phyloP scores from a whole-genome alignment of 2,329 filamentous ascomycete genomes.

The Aureobasidium sp. region DNA sequence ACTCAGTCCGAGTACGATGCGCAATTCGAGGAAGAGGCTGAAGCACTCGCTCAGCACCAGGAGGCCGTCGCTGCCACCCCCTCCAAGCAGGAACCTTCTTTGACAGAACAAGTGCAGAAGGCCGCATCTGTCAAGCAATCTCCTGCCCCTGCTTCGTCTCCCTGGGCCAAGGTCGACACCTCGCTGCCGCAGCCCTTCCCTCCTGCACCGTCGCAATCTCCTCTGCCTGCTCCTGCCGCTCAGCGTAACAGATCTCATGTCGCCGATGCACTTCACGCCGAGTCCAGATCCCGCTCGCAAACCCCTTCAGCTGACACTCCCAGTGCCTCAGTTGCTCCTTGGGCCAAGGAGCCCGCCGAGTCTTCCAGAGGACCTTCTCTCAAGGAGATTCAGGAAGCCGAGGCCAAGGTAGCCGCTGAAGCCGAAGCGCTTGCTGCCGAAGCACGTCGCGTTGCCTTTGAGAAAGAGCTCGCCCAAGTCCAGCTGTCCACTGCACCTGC shows the following conservation, averaged over 20 bases:
- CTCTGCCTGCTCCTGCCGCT: conserved; percentile 78
- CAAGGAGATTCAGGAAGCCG: conserved; percentile 92
- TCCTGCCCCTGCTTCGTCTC: conserved; percentile 40
- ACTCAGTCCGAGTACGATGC: conserved; percentile 7
- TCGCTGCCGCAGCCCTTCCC: conserved; percentile 73
- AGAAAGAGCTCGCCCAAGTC: conserved; percentile 66
- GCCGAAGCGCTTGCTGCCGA: conserved; percentile 73
- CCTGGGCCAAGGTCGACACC: conserved; percentile 51
- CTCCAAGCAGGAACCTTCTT: conserved; percentile 46
- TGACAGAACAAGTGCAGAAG: conserved; percentile 79
- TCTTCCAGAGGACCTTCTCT: conserved; percentile 77
- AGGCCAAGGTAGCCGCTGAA: conserved; percentile 86
- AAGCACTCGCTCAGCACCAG: conserved; percentile 20
- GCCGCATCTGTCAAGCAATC: conserved; percentile 54
- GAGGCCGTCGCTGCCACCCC: conserved; percentile 10
- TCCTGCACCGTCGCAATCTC: conserved; percentile 65
- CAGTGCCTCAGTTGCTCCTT: conserved; percentile 73
- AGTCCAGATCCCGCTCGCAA: conserved; percentile 64
- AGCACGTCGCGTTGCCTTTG: conserved; percentile 64
- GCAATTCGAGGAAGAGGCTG: conserved; percentile 19
- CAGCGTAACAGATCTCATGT: conserved; percentile 77
- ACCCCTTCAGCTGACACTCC: conserved; percentile 61
- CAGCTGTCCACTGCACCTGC: conserved; percentile 50
- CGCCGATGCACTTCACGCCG: conserved; percentile 59
- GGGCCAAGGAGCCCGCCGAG: conserved; percentile 76